phyloP scores from a whole-genome alignment of 139 green algal genomes.

The Yamagishiella unicocca region DNA sequence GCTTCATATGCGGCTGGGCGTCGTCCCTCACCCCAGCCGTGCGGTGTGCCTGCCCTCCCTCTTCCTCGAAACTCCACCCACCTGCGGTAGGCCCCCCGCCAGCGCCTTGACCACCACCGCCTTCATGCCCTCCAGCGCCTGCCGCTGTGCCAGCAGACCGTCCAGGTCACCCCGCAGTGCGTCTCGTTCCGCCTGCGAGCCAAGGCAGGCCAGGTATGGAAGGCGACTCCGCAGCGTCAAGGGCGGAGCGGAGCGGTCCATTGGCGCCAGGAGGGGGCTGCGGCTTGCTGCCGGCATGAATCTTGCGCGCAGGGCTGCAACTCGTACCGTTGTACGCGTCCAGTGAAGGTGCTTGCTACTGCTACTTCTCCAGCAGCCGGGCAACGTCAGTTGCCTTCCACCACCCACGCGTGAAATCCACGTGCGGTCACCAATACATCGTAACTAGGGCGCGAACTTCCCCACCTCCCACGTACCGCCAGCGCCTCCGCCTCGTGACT shows the following conservation, averaged over 20 bases:
- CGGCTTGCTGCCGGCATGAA: too few relatives aligned
- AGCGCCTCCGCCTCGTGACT: slow-evolving; percentile 24
- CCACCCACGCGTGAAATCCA: too few relatives aligned
- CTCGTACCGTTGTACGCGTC: too few relatives aligned
- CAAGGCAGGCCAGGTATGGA: background rate
- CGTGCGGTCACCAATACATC: too few relatives aligned
- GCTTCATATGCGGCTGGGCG: background rate
- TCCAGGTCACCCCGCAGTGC: slow-evolving; percentile 53
- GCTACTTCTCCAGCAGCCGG: too few relatives aligned
- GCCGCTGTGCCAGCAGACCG: slow-evolving; percentile 48
- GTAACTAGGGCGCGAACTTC: too few relatives aligned
- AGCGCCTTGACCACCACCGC: slow-evolving; percentile 50
- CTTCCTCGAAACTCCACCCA: background rate
- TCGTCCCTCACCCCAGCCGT: background rate
- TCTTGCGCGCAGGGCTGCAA: too few relatives aligned
- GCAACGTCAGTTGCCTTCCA: too few relatives aligned
- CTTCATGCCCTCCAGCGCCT: slow-evolving; percentile 54
- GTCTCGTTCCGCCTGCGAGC: slow-evolving; percentile 42
- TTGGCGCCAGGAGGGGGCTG: too few relatives aligned
- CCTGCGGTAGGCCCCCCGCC: slow-evolving; percentile 42
- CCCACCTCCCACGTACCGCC: slow-evolving; percentile 11
- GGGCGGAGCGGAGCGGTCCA: too few relatives aligned
- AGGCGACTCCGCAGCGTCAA: too few relatives aligned
- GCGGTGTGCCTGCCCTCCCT: background rate
- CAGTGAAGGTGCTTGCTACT: too few relatives aligned